Conservation (phyloP, 75 land plant species). For the Chamaecyparis obtusa region DNA sequence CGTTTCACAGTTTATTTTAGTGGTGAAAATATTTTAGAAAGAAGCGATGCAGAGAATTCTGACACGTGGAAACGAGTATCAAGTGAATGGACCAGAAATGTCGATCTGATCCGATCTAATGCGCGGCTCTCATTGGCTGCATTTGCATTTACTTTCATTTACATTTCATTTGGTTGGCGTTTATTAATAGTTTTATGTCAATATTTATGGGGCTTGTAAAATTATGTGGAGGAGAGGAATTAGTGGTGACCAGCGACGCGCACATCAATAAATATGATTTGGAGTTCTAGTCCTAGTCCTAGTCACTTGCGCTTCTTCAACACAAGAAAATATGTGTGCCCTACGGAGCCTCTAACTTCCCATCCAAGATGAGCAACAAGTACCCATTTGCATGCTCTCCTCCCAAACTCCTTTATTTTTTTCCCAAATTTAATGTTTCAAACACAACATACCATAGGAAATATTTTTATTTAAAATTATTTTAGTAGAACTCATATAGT, state of each 20-base stretch:
- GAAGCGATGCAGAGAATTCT: not conserved
- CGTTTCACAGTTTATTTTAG: not conserved
- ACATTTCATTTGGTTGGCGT: not conserved
- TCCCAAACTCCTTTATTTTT: too few relatives aligned
- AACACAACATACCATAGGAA: too few relatives aligned
- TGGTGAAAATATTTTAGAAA: not conserved
- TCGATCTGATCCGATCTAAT: constrained; percentile 13
- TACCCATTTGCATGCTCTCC: too few relatives aligned
- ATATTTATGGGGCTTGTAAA: not conserved
- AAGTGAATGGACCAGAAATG: constrained; percentile 9
- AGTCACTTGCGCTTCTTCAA: too few relatives aligned
- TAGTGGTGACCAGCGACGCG: not conserved
- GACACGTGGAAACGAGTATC: constrained; percentile 13
- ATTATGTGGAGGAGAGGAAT: not conserved
- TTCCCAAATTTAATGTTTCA: too few relatives aligned
- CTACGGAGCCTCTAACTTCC: too few relatives aligned
- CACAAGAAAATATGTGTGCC: too few relatives aligned
- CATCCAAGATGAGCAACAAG: too few relatives aligned
- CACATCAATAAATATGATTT: not conserved
- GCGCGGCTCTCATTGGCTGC: not conserved
- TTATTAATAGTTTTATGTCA: not conserved
- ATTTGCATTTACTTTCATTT: not conserved
- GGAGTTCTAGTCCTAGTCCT: too few relatives aligned
- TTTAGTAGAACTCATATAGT: too few relatives aligned
- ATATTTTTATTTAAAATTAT: too few relatives aligned